phyloP scores from a whole-genome alignment of 805 yeast species.

The Groenewaldozyma tartarivorans region DNA sequence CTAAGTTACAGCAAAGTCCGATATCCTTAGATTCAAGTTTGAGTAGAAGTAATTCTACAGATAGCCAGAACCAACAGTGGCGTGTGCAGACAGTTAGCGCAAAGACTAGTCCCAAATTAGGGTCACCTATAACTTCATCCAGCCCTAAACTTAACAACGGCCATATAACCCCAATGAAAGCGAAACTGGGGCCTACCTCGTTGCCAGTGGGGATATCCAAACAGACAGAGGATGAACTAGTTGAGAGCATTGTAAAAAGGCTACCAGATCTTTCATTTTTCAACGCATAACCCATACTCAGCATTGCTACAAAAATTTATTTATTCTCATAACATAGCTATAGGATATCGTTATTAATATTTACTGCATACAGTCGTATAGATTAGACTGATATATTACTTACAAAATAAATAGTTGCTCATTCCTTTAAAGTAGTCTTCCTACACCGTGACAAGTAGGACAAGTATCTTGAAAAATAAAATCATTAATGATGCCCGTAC shows the following conservation, averaged over 20 bases:
- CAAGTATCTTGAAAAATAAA: slow-evolving; percentile 57
- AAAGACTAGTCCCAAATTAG: no score
- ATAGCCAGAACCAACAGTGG: no score
- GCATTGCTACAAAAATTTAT: not conserved
- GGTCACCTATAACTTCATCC: not conserved
- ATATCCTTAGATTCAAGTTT: no score
- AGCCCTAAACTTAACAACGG: not conserved
- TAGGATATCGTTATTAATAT: not conserved
- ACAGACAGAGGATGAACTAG: slow-evolving; percentile 16
- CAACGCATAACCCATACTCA: slow-evolving; percentile 1
- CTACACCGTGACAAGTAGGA: slow-evolving; percentile 57
- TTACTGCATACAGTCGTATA: not conserved
- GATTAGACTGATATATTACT: not conserved
- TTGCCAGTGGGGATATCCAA: slow-evolving; percentile 13
- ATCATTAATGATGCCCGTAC: slow-evolving; percentile 47
- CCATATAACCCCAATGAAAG: no score
- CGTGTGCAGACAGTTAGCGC: no score
- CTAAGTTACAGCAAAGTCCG: no score
- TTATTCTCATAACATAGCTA: not conserved
- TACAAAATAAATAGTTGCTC: not conserved
- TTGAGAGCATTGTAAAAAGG: slow-evolving; percentile 14
- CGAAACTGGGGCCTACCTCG: slow-evolving; percentile 16
- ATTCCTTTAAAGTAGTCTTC: slow-evolving; percentile 30
- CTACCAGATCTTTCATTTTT: slow-evolving; percentile 20
- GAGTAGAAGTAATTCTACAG: no score